Conservation (phyloP, 1,284 basidiomycete genomes). For the Exobasidium rhododendri region DNA sequence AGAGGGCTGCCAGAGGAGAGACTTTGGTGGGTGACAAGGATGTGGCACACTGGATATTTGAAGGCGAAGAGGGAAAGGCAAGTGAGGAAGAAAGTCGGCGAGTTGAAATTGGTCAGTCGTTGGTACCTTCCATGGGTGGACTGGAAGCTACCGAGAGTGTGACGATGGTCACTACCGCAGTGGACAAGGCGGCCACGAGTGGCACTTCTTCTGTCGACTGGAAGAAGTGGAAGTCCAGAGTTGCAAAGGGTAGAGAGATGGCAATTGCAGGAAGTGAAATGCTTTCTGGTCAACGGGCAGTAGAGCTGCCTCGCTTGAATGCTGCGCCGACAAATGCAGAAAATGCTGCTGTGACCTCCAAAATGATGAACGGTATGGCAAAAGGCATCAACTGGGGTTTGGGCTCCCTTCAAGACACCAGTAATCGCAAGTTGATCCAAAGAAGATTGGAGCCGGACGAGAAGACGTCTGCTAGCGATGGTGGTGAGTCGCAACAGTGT, state of each 20-base stretch:
- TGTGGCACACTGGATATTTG: neutral
- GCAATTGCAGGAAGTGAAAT: slow-evolving; percentile 11
- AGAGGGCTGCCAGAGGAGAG: slow-evolving; percentile 26
- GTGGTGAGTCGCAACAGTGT: neutral
- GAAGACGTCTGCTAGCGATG: neutral
- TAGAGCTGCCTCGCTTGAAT: slow-evolving; percentile 7
- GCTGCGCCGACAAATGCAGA: neutral
- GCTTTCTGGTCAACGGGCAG: slow-evolving; percentile 10
- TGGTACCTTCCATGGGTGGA: neutral
- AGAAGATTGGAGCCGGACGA: neutral
- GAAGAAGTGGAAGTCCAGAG: slow-evolving; percentile 9
- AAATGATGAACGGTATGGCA: neutral
- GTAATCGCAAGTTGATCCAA: neutral
- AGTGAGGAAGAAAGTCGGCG: neutral
- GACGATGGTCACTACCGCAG: neutral
- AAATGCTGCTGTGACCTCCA: neutral
- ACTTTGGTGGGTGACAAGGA: slow-evolving; percentile 18
- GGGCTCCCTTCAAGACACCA: neutral
- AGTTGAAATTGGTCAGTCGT: neutral
- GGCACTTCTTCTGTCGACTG: slow-evolving; percentile 5
- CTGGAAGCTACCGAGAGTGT: neutral
- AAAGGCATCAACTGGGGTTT: slow-evolving; percentile 3
- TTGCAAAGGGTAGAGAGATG: slow-evolving; percentile 1
- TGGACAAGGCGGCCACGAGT: slow-evolving; percentile 1
- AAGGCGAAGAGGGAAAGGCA: neutral